Evolutionary conservation across 2,329 filamentous ascomycete genomes (phyloP), one percentile per base, ranked within the genome.

Genomic region (Penicillium occitanis): DNA sequence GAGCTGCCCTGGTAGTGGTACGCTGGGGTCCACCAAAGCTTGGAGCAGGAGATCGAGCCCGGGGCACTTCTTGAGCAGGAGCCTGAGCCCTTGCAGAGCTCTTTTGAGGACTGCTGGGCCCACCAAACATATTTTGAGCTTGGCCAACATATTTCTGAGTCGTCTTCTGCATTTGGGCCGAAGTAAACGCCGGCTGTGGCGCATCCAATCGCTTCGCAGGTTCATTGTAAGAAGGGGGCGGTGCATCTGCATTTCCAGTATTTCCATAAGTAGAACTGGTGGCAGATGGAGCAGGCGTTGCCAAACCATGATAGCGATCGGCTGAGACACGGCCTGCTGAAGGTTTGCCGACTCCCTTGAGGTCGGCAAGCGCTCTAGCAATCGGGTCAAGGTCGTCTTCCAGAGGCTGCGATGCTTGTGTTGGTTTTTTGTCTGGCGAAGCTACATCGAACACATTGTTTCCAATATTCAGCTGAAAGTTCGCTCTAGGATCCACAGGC

Each of bases 371-470:
- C 28, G 95, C 96, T 71, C 91, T 86, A 2, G 94, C 95, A 74
- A 99, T 97, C 0, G 95, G 95, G 73, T 99, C 95, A 17, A 85
- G 79, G 28, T 92, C 90, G 33, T 91, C 89, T 40, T 84, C 79
- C 3, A 79, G 71, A 11, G 76, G 64, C 75, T 83, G 70, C 75
- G 74, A 58, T 73, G 77, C 37, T 75, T 78, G 66, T 65, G 78
- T 65, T 71, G 73, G 69, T 74, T 74, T 74, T 11, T 80, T 74
- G 67, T 94, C 91, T 0, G 92, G 90, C 8, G 90, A 90, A 13
- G 91, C 90, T 10, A 99, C 94, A 65, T 96, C 89, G 73, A 99
- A 97, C 11, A 99, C 92, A 72, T 99, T 99, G 72, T 96, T 92
- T 7, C 95, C 95, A 64, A 99, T 87, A 73, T 97, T 97, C 33